Evolutionary conservation across 1,284 basidiomycete genomes (phyloP).

Genomic region (Irpex sp.): DNA sequence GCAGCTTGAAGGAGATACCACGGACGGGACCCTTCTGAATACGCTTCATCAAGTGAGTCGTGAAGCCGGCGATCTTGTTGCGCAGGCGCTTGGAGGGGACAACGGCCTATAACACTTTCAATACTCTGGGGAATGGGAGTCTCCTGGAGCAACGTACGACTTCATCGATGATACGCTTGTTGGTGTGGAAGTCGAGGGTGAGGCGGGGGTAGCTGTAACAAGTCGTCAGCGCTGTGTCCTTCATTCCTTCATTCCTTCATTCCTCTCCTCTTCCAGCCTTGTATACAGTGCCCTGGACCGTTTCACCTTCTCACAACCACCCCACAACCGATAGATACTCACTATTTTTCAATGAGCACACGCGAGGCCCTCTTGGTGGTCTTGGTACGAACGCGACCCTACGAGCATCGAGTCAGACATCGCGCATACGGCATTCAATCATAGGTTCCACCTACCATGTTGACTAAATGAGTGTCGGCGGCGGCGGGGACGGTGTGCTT

Average conservation of each 20-base stretch:
- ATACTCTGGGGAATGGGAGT: background rate
- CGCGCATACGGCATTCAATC: background rate
- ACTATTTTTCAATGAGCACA: constrained; percentile 99
- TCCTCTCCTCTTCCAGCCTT: background rate
- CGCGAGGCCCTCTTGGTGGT: constrained; percentile 99
- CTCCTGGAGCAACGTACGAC: constrained; percentile 57
- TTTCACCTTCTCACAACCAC: background rate
- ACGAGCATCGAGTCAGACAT: constrained; percentile 12
- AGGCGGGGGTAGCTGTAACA: constrained; percentile 83
- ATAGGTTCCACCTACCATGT: constrained; percentile 21
- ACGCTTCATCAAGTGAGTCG: constrained; percentile 99
- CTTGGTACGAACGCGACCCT: constrained; percentile 99
- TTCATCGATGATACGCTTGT: constrained; percentile 99
- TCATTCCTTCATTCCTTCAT: background rate
- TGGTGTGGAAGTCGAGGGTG: constrained; percentile 97
- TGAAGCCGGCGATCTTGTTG: constrained; percentile 99
- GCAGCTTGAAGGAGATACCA: constrained; percentile 99
- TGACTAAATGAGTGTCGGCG: constrained; percentile 23
- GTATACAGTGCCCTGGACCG: background rate
- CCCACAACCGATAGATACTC: constrained; percentile 33
- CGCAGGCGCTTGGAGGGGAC: constrained; percentile 98
- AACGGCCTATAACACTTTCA: constrained; percentile 61
- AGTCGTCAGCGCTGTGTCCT: constrained; percentile 3
- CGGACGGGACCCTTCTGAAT: constrained; percentile 99
- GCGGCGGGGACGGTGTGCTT: constrained; percentile 20